Evolutionary conservation across 164 flowering plant genomes (phyloP), one percentile per base, ranked within the genome.

Genomic region (Berberis vulgaris): DNA sequence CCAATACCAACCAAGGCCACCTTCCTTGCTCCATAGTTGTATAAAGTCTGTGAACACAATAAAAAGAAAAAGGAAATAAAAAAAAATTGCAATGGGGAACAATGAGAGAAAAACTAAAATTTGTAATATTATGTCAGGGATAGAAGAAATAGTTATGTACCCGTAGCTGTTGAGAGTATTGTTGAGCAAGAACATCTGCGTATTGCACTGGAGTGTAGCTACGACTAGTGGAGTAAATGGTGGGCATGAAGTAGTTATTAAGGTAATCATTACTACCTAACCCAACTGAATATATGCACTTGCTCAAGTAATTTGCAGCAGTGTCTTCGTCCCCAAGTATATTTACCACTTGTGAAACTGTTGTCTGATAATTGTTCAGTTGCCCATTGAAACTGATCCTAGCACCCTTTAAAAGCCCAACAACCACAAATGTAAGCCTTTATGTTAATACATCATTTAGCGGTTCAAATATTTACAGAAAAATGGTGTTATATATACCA

Each of bases 21-120:
- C 72, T 87, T 94, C 78, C 96, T 84, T 41, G 95, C 97, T 13
- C 98, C 97, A 58, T 74, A 70, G 63, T 79, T 65, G 73, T 91
- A 87, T 70, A 91, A 65, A 40, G 67, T 69, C 97, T 91, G 43
- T 26, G 7, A 50, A 52, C 41, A 57, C 46, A 2, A 65, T 60
- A 26, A 26, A 11, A 40, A 12, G 8, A 46, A 26, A 26, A 26
- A 26, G 26, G 26, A 26, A 26, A 26, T 26, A 26, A 26, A 26
- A 26, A 26, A 26, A 26, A 26, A 26, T 26, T 26, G 26, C 26
- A 26, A 26, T 26, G 26, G 26, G 26, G 0, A 26, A 26, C 26
- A 26, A 26, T 26, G 26, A 26, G 26, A 26, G 26, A 26, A 26
- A 26, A 26, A 26, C 0, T 26, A 26, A 26, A 26, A 26, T 26